A percentile compares a stretch with the other conserved stretches of the same genome.
These are phyloP conservation scores for Neonectria ditissima DNA, from an alignment of 2,329 filamentous ascomycete species.

Conservation along the genomic window DNA sequence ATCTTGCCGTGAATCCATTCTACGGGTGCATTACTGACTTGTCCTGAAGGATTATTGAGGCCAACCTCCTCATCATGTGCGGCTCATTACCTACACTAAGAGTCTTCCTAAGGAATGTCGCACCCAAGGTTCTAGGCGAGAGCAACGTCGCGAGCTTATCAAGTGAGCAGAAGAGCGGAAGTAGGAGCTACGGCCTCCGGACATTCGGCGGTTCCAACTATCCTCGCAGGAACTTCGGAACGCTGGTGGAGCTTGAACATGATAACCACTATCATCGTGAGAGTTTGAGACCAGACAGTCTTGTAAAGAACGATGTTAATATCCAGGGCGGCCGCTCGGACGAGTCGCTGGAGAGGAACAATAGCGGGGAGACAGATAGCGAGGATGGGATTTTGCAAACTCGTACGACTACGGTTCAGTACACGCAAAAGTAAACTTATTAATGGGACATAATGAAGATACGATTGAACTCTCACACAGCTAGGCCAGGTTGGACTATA, in stretches of 20 bases:
- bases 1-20: neutral
- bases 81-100: constrained; percentile 52
- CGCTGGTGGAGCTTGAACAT: constrained; percentile 25
- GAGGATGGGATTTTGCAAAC: constrained; percentile 18
- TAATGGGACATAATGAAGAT: neutral
- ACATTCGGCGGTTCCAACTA: constrained; percentile 20
- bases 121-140: constrained; percentile 43
- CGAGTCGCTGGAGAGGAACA: neutral
- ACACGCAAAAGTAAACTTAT: neutral
- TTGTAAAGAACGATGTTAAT: constrained; percentile 8
- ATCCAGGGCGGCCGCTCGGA: neutral
- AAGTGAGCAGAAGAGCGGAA: neutral
- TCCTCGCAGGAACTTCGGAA: constrained; percentile 22
- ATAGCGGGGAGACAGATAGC: neutral
- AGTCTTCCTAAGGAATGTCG: constrained; percentile 50
- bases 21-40: neutral
- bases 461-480: too few species aligned
- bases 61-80: constrained; percentile 54
- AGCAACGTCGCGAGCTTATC: neutral
- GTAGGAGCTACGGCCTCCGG: constrained; percentile 3
- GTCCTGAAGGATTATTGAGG: constrained; percentile 45
- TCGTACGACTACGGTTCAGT: constrained; percentile 10
- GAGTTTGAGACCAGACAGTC: constrained; percentile 4
- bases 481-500: too few species aligned
- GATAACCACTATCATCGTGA: constrained; percentile 5